Percentiles rank a stretch among this genome's conserved stretches.
Evolutionary conservation across 495 filamentous ascomycete species (phyloP).

Genomic region (Chaetomium tenue): DNA sequence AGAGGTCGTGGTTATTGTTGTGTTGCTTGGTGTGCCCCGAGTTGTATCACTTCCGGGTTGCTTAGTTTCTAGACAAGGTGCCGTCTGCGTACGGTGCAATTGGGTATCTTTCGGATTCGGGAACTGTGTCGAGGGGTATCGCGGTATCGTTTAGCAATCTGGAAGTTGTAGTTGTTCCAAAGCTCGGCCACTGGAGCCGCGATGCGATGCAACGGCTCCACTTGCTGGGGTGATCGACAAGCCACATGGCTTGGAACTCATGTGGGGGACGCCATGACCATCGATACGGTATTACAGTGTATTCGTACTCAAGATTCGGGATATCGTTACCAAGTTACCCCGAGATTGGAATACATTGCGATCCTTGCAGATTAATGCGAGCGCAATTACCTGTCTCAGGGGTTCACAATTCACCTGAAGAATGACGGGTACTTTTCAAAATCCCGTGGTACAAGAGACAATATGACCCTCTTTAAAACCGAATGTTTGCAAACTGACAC

Average conservation of each 20-base stretch:
- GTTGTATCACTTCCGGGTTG: neutral
- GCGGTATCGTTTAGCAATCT: neutral
- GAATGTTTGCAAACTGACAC: neutral
- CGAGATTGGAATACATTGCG: constrained; percentile 11
- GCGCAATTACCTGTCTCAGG: neutral
- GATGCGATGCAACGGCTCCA: constrained; percentile 11
- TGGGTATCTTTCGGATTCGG: neutral
- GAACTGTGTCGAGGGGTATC: neutral
- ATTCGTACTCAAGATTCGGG: neutral
- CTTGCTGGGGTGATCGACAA: constrained; percentile 8
- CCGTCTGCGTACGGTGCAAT: neutral
- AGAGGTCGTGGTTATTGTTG: neutral
- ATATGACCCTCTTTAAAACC: neutral
- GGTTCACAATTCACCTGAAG: neutral
- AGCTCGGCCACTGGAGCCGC: constrained; percentile 12
- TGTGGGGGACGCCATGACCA: neutral
- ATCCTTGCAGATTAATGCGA: neutral
- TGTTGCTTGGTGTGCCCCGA: neutral
- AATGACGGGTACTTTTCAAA: neutral
- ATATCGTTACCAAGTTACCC: neutral
- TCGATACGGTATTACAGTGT: neutral
- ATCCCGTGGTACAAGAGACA: neutral
- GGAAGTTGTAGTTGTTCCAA: neutral
- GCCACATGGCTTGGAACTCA: constrained; percentile 15
- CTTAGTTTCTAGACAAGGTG: neutral